Conservation (phyloP, 306 rosid genomes). For the Cicer chorassanicum region DNA sequence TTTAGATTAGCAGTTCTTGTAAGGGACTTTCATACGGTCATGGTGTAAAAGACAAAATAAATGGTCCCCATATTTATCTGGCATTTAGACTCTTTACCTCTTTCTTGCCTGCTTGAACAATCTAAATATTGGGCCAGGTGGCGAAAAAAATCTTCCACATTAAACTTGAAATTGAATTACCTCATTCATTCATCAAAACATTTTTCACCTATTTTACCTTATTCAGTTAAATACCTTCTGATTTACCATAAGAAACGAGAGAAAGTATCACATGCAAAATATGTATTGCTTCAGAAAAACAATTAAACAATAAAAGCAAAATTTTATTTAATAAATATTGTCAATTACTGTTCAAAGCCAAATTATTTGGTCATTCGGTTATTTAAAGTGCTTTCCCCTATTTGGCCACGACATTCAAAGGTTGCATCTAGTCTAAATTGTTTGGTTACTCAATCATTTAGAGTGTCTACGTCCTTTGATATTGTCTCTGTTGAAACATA, state of each 20-base stretch:
- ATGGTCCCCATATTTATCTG: constrained; percentile 33
- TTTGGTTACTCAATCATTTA: too few relatives aligned
- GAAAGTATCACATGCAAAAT: neutral
- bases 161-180: neutral
- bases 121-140: constrained; percentile 13
- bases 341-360: too few relatives aligned
- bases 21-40: neutral
- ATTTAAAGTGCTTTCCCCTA: too few relatives aligned
- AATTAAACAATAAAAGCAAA: too few relatives aligned
- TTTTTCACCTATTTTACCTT: neutral
- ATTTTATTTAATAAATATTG: too few relatives aligned
- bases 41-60: neutral
- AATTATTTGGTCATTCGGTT: too few relatives aligned
- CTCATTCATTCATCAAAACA: neutral
- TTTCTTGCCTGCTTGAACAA: neutral
- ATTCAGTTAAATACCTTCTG: neutral
- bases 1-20: neutral
- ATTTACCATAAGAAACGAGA: neutral
- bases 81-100: neutral
- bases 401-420: too few relatives aligned
- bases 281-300: neutral
- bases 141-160: constrained; percentile 5
- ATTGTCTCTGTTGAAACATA: too few relatives aligned
- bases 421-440: too few relatives aligned
- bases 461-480: too few relatives aligned